Evolutionary conservation across 768 basidiomycete genomes (phyloP), one percentile per base, ranked within the genome.

Genomic region (Boletellus emodensis): DNA sequence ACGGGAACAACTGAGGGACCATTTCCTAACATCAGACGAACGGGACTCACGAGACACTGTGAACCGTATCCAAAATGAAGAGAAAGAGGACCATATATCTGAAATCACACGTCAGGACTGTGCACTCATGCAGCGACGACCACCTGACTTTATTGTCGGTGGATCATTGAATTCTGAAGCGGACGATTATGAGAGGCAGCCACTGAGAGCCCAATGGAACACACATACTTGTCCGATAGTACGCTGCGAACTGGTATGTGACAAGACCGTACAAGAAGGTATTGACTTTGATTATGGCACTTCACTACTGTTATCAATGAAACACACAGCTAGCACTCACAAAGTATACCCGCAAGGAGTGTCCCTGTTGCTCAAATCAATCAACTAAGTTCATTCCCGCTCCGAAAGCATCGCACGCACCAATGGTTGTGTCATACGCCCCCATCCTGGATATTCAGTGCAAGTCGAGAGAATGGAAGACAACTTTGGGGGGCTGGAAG

Each of bases 171-270:
- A 56, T 32, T 41, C 55, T 56, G 10, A 11, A 11, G 20, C 12
- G 18, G 11, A 10, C 30, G 18, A 2, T 6, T 5, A 28, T 45
- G 32, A 48, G 30, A 12, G 8, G 24, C 13, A 0, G 13, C 22
- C 5, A 14, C 3, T 7, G 14, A 12, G 42, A 20, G 9, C 14
- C 13, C 24, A 34, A 3, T 2, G 10, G 17, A 17, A 18, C 7
- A 6, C 1, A 48, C 57, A 42, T 42, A 43, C 46, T 34, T 42
- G 48, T 50, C 39, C 62, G 66, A 51, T 67, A 60, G 51, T 75
- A 75, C 6, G 65, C 59, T 9, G 70, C 62, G 54, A 75, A 75
- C 48, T 74, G 72, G 57, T 66, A 72, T 6, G 67, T 63, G 47
- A 74, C 74, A 15, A 75, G 62, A 2, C 74, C 74, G 49, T 72